Percentiles rank a stretch among this genome's conserved stretches.
Conservation (phyloP, 2,329 filamentous ascomycete genomes). For the Talaromyces sp. region DNA sequence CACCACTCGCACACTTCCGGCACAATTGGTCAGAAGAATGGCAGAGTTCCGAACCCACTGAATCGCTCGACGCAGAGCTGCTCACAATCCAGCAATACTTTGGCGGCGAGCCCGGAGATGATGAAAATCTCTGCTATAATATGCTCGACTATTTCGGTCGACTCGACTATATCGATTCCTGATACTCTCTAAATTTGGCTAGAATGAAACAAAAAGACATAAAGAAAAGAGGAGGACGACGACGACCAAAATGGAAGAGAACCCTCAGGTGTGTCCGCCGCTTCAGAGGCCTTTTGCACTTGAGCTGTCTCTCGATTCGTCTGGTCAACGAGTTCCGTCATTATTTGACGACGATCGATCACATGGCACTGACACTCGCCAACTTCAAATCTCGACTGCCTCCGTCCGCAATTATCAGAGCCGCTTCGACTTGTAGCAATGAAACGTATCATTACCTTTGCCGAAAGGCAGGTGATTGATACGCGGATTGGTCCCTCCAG, state of each 20-base stretch:
- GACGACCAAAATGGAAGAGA: neutral
- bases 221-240: neutral
- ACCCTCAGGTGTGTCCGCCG: neutral
- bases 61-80: slow-evolving; percentile 23
- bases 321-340: neutral
- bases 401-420: slow-evolving; percentile 22
- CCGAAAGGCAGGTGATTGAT: neutral
- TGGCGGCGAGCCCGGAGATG: slow-evolving; percentile 45
- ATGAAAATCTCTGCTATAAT: slow-evolving; percentile 44
- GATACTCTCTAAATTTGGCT: neutral
- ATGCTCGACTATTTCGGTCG: slow-evolving; percentile 51
- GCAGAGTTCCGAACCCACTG: slow-evolving; percentile 37
- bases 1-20: slow-evolving; percentile 39
- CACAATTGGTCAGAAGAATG: slow-evolving; percentile 41
- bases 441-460: slow-evolving; percentile 28
- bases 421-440: slow-evolving; percentile 44
- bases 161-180: slow-evolving; percentile 46
- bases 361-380: neutral
- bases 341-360: neutral
- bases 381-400: neutral
- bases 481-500: slow-evolving; percentile 38
- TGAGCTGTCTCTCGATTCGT: slow-evolving; percentile 7
- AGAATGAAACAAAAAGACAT: neutral
- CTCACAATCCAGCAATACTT: slow-evolving; percentile 39
- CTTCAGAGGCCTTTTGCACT: neutral